Conservation (phyloP, 2,329 filamentous ascomycete species). For the Alternaria solani region DNA sequence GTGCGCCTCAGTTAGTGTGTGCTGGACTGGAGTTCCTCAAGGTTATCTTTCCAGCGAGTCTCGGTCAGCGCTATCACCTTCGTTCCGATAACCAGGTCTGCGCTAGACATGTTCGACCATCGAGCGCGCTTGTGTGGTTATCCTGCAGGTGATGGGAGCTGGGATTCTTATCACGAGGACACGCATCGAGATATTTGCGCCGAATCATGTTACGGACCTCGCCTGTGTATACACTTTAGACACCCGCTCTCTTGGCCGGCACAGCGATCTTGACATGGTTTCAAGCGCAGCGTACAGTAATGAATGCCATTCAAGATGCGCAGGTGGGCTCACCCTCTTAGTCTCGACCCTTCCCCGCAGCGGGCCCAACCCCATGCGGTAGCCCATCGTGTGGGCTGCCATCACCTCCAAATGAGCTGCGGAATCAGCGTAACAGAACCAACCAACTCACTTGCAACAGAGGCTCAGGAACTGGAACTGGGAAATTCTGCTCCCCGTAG, state of each 20-base stretch:
- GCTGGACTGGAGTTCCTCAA: constrained; percentile 25
- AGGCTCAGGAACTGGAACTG: neutral
- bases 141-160: constrained; percentile 25
- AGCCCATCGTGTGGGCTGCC: constrained; percentile 15
- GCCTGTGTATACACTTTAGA: constrained; percentile 28
- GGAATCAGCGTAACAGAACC: neutral
- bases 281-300: neutral
- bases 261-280: neutral
- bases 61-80: constrained; percentile 16
- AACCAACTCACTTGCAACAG: neutral
- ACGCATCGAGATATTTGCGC: constrained; percentile 27
- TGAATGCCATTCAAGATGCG: constrained; percentile 5
- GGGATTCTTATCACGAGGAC: constrained; percentile 25
- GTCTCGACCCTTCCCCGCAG: constrained; percentile 17
- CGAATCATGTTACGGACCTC: constrained; percentile 29
- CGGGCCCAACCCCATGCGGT: constrained; percentile 17
- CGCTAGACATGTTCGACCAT: constrained; percentile 25
- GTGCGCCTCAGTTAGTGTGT: constrained; percentile 20
- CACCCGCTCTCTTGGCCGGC: constrained; percentile 7
- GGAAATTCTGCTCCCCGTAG: neutral
- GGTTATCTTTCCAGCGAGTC: constrained; percentile 26
- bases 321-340: constrained; percentile 10
- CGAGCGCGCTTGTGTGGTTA: constrained; percentile 23
- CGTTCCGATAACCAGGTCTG: constrained; percentile 38
- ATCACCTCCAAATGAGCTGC: neutral